Percentiles rank a stretch among this genome's conserved stretches.
Conservation (phyloP, 768 basidiomycete genomes). For the Heimioporus sp. region DNA sequence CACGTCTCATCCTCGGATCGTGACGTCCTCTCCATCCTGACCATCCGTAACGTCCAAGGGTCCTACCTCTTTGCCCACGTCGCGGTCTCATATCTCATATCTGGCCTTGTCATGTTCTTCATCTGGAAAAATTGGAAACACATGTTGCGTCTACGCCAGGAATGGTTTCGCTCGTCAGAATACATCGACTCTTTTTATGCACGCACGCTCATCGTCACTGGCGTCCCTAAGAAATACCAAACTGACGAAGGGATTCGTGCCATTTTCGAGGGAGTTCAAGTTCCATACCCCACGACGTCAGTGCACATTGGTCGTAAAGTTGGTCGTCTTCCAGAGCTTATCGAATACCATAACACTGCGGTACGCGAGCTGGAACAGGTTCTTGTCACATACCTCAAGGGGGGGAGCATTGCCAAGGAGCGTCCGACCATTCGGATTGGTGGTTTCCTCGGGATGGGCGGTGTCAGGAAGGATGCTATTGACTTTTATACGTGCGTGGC, state of each 20-base stretch:
- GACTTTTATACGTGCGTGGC: conserved; percentile 83
- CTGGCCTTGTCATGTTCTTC: conserved; percentile 65
- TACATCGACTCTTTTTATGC: conserved; percentile 92
- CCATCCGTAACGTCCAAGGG: conserved; percentile 79
- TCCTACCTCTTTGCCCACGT: conserved; percentile 81
- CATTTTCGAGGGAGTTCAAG: conserved; percentile 69
- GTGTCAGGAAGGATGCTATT: conserved; percentile 85
- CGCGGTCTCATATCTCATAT: conserved; percentile 78
- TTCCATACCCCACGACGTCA: conserved; percentile 89
- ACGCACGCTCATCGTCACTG: conserved; percentile 80
- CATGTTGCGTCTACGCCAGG: conserved; percentile 76
- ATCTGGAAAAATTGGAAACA: conserved; percentile 73
- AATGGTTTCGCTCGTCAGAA: conserved; percentile 89
- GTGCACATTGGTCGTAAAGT: conserved; percentile 88
- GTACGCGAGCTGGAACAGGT: conserved; percentile 90
- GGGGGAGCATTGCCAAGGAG: conserved; percentile 72
- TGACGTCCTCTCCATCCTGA: conserved; percentile 75
- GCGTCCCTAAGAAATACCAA: conserved; percentile 77
- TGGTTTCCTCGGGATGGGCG: conserved; percentile 79
- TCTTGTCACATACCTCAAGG: conserved; percentile 88
- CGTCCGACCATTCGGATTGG: conserved; percentile 81
- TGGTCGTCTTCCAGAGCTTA: conserved; percentile 84
- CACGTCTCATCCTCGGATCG: conserved; percentile 50
- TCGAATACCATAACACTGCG: conserved; percentile 90
- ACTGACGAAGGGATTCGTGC: conserved; percentile 80